Base-by-base conservation (phyloP, 2,329 filamentous ascomycete genomes). In the Colletotrichum eremochloae region DNA sequence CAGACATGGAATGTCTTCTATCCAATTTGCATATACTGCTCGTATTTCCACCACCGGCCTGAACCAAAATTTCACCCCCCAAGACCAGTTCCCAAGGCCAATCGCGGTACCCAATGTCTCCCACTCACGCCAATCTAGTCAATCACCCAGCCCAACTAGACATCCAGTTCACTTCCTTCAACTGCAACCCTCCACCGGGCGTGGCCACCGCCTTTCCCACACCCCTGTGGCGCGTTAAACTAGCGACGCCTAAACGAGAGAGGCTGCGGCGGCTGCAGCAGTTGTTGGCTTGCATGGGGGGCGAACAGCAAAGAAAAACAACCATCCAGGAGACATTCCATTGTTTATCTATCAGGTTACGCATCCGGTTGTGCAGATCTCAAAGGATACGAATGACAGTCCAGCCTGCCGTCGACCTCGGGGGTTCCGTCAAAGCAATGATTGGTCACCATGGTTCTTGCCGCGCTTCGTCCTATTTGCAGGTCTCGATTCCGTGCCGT, bases 201-300 rank as follows among this genome's bases (percentile, higher is more conserved):
- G 44, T 68, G 69, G 65, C 65, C 69, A 72, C 65, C 52, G 65
- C 69, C 58, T 72, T 58, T 68, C 69, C 57, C 52, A 52, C 52
- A 68, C 64, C 69, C 69, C 69, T 72, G 69, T 68, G 69, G 69
- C 69, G 69, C 66, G 57, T 53, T 60, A 55, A 38, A 60, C 69
- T 72, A 72, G 65, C 66, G 65, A 71, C 64, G 64, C 64, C 64
- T 44, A 68, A 68, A 62, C 40, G 57, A 71, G 50, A 36, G 42
- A 68, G 57, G 63, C 63, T 48, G 67, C n/a, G 14, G 29, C 68
- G 42, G 58, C 58, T 29, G 55, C 38, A 52, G 24, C 63, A 53
- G 62, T 33, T 44, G 68, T 48, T 62, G 48, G 50, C 55, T 70
- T 55, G 42, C 56, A 58, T 46, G 36, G 44, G 57, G 40, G 56